Percentiles rank a stretch among this genome's conserved stretches.
Evolutionary conservation across 768 basidiomycete genomes (phyloP).

Genomic region (Xerocomus potaroensis): DNA sequence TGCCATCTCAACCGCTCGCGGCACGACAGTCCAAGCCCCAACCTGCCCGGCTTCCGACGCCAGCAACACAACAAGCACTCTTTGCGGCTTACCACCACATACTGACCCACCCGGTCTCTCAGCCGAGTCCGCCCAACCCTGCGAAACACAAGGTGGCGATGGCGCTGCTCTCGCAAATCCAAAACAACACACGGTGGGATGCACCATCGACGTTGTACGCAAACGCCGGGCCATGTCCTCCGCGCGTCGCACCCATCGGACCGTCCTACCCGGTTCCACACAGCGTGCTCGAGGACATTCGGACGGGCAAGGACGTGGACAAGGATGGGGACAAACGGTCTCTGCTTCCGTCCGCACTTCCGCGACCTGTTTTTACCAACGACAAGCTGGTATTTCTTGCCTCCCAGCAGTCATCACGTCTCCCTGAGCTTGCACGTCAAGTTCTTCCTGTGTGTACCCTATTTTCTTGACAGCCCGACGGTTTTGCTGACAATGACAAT

Average conservation of each 20-base stretch:
- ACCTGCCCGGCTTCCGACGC: slow-evolving; percentile 38
- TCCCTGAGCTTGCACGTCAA: slow-evolving; percentile 63
- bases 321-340: slow-evolving; percentile 46
- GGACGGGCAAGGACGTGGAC: slow-evolving; percentile 43
- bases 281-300: slow-evolving; percentile 27
- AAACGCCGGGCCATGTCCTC: slow-evolving; percentile 52
- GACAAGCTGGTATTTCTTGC: slow-evolving; percentile 60
- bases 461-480: neutral
- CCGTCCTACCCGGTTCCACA: slow-evolving; percentile 60
- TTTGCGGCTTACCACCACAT: slow-evolving; percentile 73
- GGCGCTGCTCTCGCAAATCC: slow-evolving; percentile 56
- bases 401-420: slow-evolving; percentile 57
- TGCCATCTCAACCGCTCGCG: slow-evolving; percentile 43
- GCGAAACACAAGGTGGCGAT: slow-evolving; percentile 74
- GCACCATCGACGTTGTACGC: slow-evolving; percentile 62
- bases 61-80: slow-evolving; percentile 61
- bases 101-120: slow-evolving; percentile 61
- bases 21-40: slow-evolving; percentile 17
- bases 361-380: slow-evolving; percentile 38
- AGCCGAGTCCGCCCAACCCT: slow-evolving; percentile 49
- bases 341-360: slow-evolving; percentile 33
- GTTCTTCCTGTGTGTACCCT: slow-evolving; percentile 61
- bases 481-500: too few species aligned
- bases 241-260: slow-evolving; percentile 57
- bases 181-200: slow-evolving; percentile 62